phyloP scores from a whole-genome alignment of 2,329 filamentous ascomycete genomes.

The Sporothrix luriei region DNA sequence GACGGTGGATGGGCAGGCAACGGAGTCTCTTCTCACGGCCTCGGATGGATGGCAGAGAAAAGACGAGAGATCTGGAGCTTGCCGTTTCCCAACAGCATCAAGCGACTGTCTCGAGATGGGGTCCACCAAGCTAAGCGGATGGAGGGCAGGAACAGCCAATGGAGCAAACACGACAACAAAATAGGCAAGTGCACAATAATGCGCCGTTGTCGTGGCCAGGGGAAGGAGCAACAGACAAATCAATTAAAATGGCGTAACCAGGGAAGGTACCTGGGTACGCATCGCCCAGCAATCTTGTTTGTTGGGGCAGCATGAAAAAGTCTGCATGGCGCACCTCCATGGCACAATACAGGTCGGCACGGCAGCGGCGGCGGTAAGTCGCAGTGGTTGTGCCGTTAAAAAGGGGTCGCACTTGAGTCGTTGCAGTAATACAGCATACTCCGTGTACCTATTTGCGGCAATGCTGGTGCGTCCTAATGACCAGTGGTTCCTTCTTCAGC shows the following conservation, averaged over 20 bases:
- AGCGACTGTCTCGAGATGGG: not conserved
- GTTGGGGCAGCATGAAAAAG: conserved; percentile 34
- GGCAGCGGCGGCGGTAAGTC: conserved; percentile 25
- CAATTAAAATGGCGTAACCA: conserved; percentile 31
- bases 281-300: conserved; percentile 35
- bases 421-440: too few relatives aligned
- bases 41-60: conserved; percentile 32
- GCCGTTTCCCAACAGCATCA: conserved; percentile 35
- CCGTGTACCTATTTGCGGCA: not conserved
- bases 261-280: conserved; percentile 33
- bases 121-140: conserved; percentile 22
- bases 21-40: conserved; percentile 7
- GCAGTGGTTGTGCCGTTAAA: not conserved
- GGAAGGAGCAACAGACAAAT: conserved; percentile 17
- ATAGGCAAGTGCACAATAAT: conserved; percentile 24
- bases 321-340: conserved; percentile 9
- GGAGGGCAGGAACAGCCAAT: conserved; percentile 15
- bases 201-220: conserved; percentile 18
- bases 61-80: conserved; percentile 19
- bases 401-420: not conserved
- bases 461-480: not conserved
- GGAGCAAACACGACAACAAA: conserved; percentile 4
- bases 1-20: conserved; percentile 17
- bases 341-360: conserved; percentile 23
- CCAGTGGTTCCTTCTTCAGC: not conserved